These are phyloP conservation scores for Candolleomyces efflorescens DNA, from an alignment of 768 basidiomycete genomes.

Conservation along the genomic window DNA sequence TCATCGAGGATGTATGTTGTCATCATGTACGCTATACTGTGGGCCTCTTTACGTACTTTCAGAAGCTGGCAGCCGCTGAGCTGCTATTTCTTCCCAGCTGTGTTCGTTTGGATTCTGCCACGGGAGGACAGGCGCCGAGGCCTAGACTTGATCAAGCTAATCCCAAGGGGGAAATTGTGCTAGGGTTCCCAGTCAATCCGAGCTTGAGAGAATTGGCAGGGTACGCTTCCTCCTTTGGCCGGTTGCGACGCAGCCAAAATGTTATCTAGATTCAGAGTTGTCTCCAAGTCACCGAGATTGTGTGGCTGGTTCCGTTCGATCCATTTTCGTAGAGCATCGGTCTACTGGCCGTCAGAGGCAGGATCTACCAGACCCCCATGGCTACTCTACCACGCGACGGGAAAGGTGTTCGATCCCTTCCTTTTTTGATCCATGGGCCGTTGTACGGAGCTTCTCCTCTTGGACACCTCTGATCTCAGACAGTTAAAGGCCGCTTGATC, in stretches of 20 bases:
- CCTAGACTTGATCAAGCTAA: background rate
- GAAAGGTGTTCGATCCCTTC: background rate
- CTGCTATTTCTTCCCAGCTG: background rate
- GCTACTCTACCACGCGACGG: conserved; percentile 1
- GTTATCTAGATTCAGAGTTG: background rate
- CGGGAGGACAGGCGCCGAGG: background rate
- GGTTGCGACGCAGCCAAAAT: background rate
- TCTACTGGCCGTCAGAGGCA: background rate
- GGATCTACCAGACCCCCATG: background rate
- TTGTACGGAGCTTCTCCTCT: conserved; percentile 3
- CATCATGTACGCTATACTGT: too few species aligned
- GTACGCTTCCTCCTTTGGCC: background rate
- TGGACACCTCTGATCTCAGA: conserved; percentile 12
- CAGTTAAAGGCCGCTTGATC: conserved; percentile 36
- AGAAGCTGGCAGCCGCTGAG: background rate
- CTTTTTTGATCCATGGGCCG: conserved; percentile 1
- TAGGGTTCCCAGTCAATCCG: background rate
- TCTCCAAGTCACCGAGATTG: conserved; percentile 5
- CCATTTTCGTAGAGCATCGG: background rate
- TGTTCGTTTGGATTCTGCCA: background rate
- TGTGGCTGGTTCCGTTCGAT: background rate
- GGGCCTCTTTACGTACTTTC: background rate
- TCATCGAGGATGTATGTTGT: too few species aligned
- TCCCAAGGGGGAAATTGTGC: background rate
- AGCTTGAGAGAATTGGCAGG: background rate